Percentiles rank a stretch among this genome's conserved stretches.
Conservation (phyloP, 768 basidiomycete species). For the Panellus pusillus region DNA sequence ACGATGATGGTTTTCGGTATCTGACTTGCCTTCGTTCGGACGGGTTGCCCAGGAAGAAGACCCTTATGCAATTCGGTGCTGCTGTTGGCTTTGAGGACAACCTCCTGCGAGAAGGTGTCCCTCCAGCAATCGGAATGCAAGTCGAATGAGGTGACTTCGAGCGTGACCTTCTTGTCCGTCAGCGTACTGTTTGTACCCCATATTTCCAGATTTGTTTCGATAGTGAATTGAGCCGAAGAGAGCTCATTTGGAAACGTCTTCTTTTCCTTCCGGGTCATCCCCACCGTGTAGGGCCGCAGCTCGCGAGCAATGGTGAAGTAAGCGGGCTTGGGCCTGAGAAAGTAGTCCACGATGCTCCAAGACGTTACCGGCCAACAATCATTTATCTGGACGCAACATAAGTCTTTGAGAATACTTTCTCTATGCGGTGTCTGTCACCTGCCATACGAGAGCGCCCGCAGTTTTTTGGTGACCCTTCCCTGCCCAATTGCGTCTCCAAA, state of each 20-base stretch:
- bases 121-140: conserved; percentile 59
- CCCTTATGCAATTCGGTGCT: conserved; percentile 85
- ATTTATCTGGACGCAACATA: conserved; percentile 53
- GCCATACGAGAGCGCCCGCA: conserved; percentile 93
- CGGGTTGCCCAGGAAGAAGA: conserved; percentile 69
- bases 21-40: conserved; percentile 64
- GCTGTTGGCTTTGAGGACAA: conserved; percentile 66
- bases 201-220: conserved; percentile 70
- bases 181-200: conserved; percentile 89
- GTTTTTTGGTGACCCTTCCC: conserved; percentile 86
- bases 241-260: conserved; percentile 56
- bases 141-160: conserved; percentile 69
- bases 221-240: conserved; percentile 66
- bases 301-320: conserved; percentile 87
- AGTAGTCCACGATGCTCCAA: conserved; percentile 94
- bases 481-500: conserved; percentile 91
- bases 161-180: conserved; percentile 50
- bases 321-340: conserved; percentile 89
- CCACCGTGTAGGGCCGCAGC: conserved; percentile 77
- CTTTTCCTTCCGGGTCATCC: conserved; percentile 78
- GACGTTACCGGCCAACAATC: conserved; percentile 95
- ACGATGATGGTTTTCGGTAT: conserved; percentile 67
- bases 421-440: conserved; percentile 47
- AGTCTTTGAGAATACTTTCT: background rate
- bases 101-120: conserved; percentile 47